A percentile compares a stretch with the other conserved stretches of the same genome.
Conservation (phyloP, 2,329 filamentous ascomycete genomes). For the Epichloe bromicola region DNA sequence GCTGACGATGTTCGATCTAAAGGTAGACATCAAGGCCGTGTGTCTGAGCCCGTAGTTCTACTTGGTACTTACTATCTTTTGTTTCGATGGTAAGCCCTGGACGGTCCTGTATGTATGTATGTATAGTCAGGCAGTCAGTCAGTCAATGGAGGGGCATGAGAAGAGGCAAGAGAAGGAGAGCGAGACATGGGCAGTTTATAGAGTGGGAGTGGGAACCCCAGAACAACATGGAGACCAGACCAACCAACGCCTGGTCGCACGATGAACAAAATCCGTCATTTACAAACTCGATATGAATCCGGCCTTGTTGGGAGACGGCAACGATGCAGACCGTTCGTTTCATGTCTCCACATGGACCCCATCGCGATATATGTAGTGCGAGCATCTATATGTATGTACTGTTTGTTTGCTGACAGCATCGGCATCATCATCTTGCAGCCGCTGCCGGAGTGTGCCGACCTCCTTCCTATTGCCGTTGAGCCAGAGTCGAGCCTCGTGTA, state of each 20-base stretch:
- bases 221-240: too few relatives aligned
- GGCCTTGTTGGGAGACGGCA: neutral
- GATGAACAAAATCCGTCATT: too few relatives aligned
- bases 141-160: too few relatives aligned
- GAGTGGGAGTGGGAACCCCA: neutral
- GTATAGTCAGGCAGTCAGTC: too few relatives aligned
- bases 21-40: neutral
- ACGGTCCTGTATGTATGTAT: too few relatives aligned
- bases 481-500: neutral
- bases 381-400: too few relatives aligned
- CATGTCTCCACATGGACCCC: neutral
- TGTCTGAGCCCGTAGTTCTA: neutral
- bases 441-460: neutral
- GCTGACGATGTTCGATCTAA: neutral
- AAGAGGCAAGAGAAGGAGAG: neutral
- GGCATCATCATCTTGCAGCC: neutral
- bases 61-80: too few relatives aligned
- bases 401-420: neutral
- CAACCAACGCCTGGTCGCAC: too few relatives aligned
- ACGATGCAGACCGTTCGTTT: neutral
- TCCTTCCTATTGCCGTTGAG: neutral
- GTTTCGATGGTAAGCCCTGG: too few relatives aligned
- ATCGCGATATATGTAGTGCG: neutral
- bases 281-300: neutral
- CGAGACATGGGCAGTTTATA: slow-evolving; percentile 1